A percentile compares a stretch with the other conserved stretches of the same genome.
Conservation (phyloP, 306 rosid genomes). For the Gleditsia sinensis region DNA sequence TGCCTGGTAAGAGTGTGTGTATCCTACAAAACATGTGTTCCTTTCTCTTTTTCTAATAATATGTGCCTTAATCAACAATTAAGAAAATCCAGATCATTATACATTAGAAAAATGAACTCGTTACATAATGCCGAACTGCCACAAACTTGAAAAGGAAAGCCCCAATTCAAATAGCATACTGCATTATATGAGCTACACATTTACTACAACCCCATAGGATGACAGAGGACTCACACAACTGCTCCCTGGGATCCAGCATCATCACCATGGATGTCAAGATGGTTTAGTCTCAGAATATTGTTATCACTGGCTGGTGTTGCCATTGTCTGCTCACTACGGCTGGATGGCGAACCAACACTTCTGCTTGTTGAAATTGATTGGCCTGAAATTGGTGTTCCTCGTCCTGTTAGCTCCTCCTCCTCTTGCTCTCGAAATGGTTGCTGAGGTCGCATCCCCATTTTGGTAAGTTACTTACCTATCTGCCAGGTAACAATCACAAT, state of each 20-base stretch:
- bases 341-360: conserved; percentile 87
- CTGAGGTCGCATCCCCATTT: conserved; percentile 78
- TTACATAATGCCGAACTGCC: conserved; percentile 1
- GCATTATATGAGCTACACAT: background rate
- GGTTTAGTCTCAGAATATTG: conserved; percentile 59
- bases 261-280: conserved; percentile 77
- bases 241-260: conserved; percentile 85
- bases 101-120: background rate
- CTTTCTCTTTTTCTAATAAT: background rate
- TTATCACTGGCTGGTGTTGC: conserved; percentile 76
- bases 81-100: background rate
- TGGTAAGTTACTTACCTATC: background rate
- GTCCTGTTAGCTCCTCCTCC: conserved; percentile 59
- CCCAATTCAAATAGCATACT: background rate
- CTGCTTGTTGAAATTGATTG: conserved; percentile 89
- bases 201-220: background rate
- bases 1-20: background rate
- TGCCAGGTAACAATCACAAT: background rate
- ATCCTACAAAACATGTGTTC: background rate
- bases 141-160: conserved; percentile 24
- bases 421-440: conserved; percentile 63
- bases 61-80: background rate
- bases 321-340: conserved; percentile 95
- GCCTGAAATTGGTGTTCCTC: conserved; percentile 62
- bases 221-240: conserved; percentile 60